phyloP scores from a whole-genome alignment of 1,284 basidiomycete genomes.

The Ustanciosporium gigantosporum region DNA sequence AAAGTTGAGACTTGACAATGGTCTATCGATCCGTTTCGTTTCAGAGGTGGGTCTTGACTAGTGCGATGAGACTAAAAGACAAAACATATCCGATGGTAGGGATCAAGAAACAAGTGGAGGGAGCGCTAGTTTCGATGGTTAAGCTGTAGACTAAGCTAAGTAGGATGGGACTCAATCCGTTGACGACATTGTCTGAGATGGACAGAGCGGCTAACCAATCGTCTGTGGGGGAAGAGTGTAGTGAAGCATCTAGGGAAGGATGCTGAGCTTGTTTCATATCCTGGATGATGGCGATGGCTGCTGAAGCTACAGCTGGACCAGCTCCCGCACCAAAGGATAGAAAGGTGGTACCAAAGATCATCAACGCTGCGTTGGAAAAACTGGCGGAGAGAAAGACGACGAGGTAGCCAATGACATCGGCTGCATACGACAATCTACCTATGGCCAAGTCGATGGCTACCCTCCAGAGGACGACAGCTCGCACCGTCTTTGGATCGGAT shows the following conservation, averaged over 20 bases:
- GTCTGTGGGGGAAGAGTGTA: conserved; percentile 26
- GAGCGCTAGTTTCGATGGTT: conserved; percentile 26
- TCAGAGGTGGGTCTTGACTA: too few relatives aligned
- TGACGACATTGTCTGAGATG: conserved; percentile 31
- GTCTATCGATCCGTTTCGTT: too few relatives aligned
- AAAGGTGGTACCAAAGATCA: conserved; percentile 27
- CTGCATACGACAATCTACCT: conserved; percentile 26
- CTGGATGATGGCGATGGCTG: conserved; percentile 35
- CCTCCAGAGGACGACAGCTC: conserved; percentile 22
- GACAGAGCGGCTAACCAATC: conserved; percentile 33
- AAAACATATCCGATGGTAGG: conserved; percentile 21
- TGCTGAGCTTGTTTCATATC: conserved; percentile 17
- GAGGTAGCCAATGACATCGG: conserved; percentile 28
- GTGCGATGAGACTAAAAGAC: conserved; percentile 14
- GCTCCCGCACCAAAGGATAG: conserved; percentile 31
- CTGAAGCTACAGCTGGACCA: conserved; percentile 26
- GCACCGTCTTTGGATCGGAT: neutral
- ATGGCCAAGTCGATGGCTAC: conserved; percentile 22
- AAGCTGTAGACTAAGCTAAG: conserved; percentile 34
- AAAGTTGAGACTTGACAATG: too few relatives aligned
- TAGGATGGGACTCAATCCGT: conserved; percentile 24
- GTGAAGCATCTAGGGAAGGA: conserved; percentile 13
- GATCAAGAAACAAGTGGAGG: conserved; percentile 32
- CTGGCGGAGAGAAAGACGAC: conserved; percentile 27
- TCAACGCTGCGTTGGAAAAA: conserved; percentile 20